Conservation (phyloP, 129 eudicot species). For the Chrysanthemum seticuspe region DNA sequence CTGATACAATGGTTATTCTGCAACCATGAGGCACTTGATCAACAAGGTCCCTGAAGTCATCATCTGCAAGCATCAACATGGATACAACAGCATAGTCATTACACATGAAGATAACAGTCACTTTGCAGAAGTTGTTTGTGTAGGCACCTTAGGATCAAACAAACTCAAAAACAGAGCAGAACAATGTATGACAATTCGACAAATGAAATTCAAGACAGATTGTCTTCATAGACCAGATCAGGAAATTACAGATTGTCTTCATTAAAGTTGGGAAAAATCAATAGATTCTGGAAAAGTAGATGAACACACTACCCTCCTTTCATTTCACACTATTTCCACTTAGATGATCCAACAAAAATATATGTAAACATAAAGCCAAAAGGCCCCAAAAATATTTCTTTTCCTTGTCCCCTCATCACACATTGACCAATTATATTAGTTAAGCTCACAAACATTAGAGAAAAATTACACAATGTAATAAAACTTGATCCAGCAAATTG, state of each 20-base stretch:
- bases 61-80: slow-evolving; percentile 48
- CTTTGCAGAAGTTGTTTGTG: no score
- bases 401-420: not conserved
- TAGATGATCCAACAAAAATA: no score
- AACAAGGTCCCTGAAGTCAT: slow-evolving; percentile 86
- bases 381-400: no score
- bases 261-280: no score
- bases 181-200: no score
- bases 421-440: not conserved
- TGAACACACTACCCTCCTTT: no score
- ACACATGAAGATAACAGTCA: not conserved
- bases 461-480: not conserved
- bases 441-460: not conserved
- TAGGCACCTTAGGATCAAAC: not conserved
- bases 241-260: not conserved
- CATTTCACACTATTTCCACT: no score
- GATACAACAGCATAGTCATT: slow-evolving; percentile 3
- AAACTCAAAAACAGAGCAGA: no score
- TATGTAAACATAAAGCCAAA: not conserved
- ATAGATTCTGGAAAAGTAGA: no score
- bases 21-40: slow-evolving; percentile 85
- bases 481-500: no score
- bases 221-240: not conserved
- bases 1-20: slow-evolving; percentile 83
- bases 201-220: no score